These are phyloP conservation scores for Asparagopsis taxiformis DNA, from an alignment of 31 red algal species.

Conservation along the genomic window DNA sequence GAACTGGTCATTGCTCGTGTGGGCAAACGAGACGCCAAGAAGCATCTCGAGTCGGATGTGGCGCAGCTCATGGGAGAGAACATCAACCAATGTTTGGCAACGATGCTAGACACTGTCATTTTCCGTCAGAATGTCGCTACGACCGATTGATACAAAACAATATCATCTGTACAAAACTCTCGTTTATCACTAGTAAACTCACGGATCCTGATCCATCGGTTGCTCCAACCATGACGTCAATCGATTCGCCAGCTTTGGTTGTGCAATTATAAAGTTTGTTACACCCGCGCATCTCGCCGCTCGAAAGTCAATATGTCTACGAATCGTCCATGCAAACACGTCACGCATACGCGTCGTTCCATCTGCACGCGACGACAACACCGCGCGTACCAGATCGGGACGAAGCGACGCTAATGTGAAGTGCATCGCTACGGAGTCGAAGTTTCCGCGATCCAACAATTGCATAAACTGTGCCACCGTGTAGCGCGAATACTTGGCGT, in stretches of 20 bases:
- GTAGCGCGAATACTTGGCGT: conserved; percentile 40
- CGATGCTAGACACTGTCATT: conserved; percentile 87
- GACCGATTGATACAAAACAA: conserved; percentile 10
- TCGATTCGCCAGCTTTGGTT: conserved; percentile 26
- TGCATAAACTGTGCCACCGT: conserved; percentile 32
- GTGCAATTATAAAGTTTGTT: conserved; percentile 41
- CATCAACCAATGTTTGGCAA: conserved; percentile 92
- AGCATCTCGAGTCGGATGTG: conserved; percentile 88
- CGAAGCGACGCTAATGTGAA: conserved; percentile 46
- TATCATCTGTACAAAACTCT: not conserved
- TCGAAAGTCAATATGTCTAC: conserved; percentile 52
- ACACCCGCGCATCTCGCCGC: conserved; percentile 55
- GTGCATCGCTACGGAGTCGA: conserved; percentile 39
- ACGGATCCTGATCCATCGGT: not conserved
- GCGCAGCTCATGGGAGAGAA: conserved; percentile 82
- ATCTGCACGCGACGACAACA: conserved; percentile 16
- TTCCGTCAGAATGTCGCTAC: conserved; percentile 82
- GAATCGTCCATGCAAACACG: conserved; percentile 67
- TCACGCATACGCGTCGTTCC: conserved; percentile 18
- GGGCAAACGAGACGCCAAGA: conserved; percentile 96
- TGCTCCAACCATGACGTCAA: not conserved
- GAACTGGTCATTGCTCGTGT: conserved; percentile 93
- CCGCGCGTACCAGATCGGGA: conserved; percentile 54
- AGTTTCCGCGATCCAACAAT: conserved; percentile 14
- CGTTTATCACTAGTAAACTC: conserved; percentile 1